phyloP scores from a whole-genome alignment of 78 protist genomes.

The Guillardia theta region DNA sequence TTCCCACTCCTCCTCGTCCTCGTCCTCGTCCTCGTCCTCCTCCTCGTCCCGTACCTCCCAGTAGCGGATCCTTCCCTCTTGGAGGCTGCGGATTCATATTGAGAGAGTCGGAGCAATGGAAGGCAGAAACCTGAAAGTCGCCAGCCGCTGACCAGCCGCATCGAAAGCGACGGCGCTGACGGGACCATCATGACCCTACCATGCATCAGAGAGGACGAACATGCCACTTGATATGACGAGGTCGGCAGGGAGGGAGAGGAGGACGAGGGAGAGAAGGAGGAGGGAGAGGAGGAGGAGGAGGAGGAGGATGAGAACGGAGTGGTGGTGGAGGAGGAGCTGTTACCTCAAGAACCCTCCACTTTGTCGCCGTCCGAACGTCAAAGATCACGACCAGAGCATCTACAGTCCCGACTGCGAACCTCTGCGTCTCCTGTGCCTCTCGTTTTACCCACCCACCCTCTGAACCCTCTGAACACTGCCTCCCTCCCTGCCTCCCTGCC shows the following conservation, averaged over 20 bases:
- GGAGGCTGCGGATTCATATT: no score
- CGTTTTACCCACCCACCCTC: neutral
- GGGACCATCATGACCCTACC: neutral
- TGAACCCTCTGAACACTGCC: neutral
- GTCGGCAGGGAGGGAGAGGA: neutral
- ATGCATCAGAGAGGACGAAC: neutral
- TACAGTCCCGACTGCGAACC: conserved; percentile 1
- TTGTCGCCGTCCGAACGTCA: conserved; percentile 15
- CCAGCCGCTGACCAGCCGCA: neutral
- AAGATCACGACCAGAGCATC: conserved; percentile 1
- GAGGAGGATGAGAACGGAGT: neutral
- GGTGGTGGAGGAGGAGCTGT: neutral
- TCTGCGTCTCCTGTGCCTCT: conserved; percentile 17
- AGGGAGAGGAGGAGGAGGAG: neutral
- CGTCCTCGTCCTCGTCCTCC: neutral
- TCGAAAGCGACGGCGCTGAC: neutral
- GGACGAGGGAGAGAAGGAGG: neutral
- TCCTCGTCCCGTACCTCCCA: neutral
- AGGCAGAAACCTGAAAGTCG: conserved; percentile 9
- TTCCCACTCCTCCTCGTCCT: no score
- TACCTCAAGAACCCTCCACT: conserved; percentile 33
- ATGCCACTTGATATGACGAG: neutral
- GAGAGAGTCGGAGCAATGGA: no score
- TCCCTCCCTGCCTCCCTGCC: neutral
- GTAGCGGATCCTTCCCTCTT: neutral